Evolutionary conservation across 192 early-diverging fungal species (phyloP).

Genomic region (Jimgerdemannia flammicorona): DNA sequence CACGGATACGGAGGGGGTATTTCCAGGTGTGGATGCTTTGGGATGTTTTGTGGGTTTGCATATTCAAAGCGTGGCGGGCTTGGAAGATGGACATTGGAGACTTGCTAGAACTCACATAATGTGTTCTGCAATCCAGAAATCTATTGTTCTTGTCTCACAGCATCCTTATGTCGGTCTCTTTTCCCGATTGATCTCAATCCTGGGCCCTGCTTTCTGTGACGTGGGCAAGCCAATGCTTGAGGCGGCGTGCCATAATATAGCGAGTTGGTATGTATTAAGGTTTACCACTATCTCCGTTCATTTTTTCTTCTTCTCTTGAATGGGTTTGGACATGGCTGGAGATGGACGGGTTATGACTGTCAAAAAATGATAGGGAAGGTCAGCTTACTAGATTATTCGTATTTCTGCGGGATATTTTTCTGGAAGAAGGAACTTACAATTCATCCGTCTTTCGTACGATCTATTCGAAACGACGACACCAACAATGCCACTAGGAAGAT

Average conservation of each 20-base stretch:
- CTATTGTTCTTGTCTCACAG: conserved; percentile 82
- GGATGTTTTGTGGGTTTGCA: neutral
- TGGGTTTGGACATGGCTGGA: conserved; percentile 14
- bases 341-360: neutral
- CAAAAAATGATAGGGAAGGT: conserved; percentile 11
- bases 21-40: conserved; percentile 65
- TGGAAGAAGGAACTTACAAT: too few species aligned
- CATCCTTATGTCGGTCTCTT: conserved; percentile 90
- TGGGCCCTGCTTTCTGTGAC: conserved; percentile 87
- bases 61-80: too few species aligned
- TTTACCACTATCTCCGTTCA: neutral
- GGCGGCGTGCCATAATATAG: conserved; percentile 75
- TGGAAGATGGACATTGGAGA: too few species aligned
- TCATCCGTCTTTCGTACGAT: too few species aligned
- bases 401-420: neutral
- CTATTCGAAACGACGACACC: neutral
- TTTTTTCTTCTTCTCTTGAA: conserved; percentile 10
- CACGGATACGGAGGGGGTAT: conserved; percentile 80
- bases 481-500: conserved; percentile 20
- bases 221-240: conserved; percentile 70
- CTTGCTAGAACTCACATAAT: too few species aligned
- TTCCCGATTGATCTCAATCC: conserved; percentile 57
- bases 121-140: conserved; percentile 48
- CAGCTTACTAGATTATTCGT: neutral
- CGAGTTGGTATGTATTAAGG: conserved; percentile 53